Percentiles rank a stretch among this genome's conserved stretches.
These are phyloP conservation scores for Paratinospora sagittata DNA, from an alignment of 164 flowering plant genomes.

Conservation along the genomic window DNA sequence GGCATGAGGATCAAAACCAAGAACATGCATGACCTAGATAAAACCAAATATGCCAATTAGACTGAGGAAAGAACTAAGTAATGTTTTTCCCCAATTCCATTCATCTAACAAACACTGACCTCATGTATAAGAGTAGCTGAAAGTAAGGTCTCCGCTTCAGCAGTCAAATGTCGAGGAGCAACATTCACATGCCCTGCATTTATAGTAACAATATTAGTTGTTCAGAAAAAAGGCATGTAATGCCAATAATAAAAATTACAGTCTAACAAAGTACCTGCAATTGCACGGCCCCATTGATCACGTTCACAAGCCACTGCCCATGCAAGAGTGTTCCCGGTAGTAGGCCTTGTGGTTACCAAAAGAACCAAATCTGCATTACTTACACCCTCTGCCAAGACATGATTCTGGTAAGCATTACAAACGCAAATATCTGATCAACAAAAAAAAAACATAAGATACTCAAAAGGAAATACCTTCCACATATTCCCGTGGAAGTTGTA, in stretches of 20 bases:
- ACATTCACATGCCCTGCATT: conserved; percentile 94
- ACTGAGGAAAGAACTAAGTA: background rate
- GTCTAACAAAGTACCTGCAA: conserved; percentile 59
- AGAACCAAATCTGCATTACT: conserved; percentile 91
- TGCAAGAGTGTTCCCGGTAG: conserved; percentile 98
- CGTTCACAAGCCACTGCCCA: conserved; percentile 99
- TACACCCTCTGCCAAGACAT: conserved; percentile 70
- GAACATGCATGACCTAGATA: conserved; percentile 95
- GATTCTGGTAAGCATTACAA: background rate
- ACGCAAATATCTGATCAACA: background rate
- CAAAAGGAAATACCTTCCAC: conserved; percentile 64
- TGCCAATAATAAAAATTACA: background rate
- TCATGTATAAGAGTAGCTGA: conserved; percentile 97
- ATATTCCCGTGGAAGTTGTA: conserved; percentile 92
- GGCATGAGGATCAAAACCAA: conserved; percentile 99
- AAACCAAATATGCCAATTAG: conserved; percentile 10
- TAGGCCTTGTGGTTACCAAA: conserved; percentile 94
- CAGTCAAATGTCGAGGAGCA: conserved; percentile 99
- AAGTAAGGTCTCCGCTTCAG: conserved; percentile 95
- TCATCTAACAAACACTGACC: conserved; percentile 36
- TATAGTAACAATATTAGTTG: background rate
- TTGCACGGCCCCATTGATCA: conserved; percentile 99
- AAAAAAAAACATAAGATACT: background rate
- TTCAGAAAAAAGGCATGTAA: background rate
- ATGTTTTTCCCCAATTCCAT: background rate